phyloP scores from a whole-genome alignment of 345 rosid species.

The Iberis pinnata region DNA sequence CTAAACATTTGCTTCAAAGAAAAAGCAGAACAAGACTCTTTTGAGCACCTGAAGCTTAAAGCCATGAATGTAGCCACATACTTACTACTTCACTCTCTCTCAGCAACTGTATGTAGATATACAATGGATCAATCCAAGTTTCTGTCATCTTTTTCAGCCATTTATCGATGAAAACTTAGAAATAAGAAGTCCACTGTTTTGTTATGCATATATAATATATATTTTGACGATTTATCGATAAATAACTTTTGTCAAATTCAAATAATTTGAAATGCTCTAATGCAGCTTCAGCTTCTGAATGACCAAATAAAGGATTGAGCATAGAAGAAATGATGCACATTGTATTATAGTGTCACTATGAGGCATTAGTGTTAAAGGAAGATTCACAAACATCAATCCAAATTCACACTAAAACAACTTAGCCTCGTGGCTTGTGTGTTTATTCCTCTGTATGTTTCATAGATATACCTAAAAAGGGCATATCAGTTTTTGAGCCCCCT shows the following conservation, averaged over 20 bases:
- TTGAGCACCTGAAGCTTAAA: conserved; percentile 7
- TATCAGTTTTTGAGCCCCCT: conserved; percentile 14
- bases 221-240: no score
- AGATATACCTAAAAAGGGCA: conserved; percentile 1
- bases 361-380: conserved; percentile 7
- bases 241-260: no score
- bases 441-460: conserved; percentile 20
- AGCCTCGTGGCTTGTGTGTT: conserved; percentile 12
- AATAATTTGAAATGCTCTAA: no score
- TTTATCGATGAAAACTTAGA: no score
- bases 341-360: conserved; percentile 6
- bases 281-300: no score
- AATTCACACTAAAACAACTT: conserved; percentile 3
- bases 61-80: conserved; percentile 13
- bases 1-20: background rate
- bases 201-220: no score
- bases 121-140: no score
- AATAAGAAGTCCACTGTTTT: no score
- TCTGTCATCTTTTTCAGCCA: no score
- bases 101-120: conserved; percentile 23
- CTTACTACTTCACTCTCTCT: conserved; percentile 2
- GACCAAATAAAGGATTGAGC: no score
- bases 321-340: conserved; percentile 3
- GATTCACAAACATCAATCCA: conserved; percentile 6
- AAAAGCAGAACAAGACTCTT: background rate